phyloP scores from a whole-genome alignment of 192 early-diverging fungal species.

The Linnemannia elongata region DNA sequence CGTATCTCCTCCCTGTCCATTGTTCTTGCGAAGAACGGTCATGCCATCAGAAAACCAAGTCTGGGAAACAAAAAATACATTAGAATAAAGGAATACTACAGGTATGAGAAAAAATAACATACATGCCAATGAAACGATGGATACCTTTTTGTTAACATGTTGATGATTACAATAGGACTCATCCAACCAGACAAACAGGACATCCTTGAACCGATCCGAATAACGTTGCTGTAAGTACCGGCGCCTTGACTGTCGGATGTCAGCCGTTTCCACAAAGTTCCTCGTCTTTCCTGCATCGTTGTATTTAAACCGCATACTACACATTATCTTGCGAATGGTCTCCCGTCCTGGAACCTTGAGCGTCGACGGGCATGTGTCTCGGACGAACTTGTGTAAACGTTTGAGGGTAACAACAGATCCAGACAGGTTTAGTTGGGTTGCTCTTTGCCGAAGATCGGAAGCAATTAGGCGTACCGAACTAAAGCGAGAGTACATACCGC shows the following conservation, averaged over 20 bases:
- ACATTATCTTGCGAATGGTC: conserved; percentile 18
- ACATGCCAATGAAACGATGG: too few relatives aligned
- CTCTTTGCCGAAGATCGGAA: conserved; percentile 6
- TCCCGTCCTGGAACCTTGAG: not conserved
- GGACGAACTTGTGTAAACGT: conserved; percentile 10
- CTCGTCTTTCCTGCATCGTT: conserved; percentile 9
- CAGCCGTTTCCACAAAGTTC: conserved; percentile 22
- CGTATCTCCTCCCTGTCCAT: conserved; percentile 10
- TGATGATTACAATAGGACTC: conserved; percentile 28
- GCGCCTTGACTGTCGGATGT: conserved; percentile 7
- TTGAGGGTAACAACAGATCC: conserved; percentile 13
- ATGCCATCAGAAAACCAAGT: conserved; percentile 12
- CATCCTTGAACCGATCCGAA: conserved; percentile 27
- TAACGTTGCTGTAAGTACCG: conserved; percentile 22
- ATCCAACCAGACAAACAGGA: conserved; percentile 25
- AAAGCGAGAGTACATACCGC: not conserved
- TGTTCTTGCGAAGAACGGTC: conserved; percentile 13
- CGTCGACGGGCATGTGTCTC: not conserved
- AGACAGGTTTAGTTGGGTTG: not conserved
- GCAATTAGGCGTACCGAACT: not conserved
- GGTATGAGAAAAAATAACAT: too few relatives aligned
- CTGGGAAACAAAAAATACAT: too few relatives aligned
- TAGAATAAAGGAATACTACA: too few relatives aligned
- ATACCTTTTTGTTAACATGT: conserved; percentile 19
- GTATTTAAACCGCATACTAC: not conserved